Conservation (phyloP, 345 rosid species). For the Lagerstroemia speciosa region DNA sequence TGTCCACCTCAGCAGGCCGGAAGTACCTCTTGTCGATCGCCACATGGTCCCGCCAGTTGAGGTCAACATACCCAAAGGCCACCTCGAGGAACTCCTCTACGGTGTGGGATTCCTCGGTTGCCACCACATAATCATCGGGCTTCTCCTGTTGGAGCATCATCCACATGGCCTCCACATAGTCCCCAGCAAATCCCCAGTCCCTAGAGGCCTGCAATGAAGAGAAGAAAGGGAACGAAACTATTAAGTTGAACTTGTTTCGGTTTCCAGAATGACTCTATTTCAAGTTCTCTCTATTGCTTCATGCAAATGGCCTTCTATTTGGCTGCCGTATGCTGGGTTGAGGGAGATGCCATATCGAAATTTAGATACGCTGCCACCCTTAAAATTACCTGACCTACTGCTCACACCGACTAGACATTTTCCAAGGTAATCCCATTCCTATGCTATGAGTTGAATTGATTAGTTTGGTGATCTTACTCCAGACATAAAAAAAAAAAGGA, state of each 20-base stretch:
- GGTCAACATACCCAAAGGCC: slow-evolving; percentile 54
- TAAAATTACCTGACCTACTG: too few species aligned
- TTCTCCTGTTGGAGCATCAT: slow-evolving; percentile 93
- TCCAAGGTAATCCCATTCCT: background rate
- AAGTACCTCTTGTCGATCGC: slow-evolving; percentile 55
- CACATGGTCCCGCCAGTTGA: slow-evolving; percentile 56
- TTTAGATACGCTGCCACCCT: too few species aligned
- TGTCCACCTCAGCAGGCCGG: slow-evolving; percentile 54
- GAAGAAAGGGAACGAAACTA: background rate
- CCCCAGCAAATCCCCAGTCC: slow-evolving; percentile 97
- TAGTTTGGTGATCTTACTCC: background rate
- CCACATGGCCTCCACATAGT: slow-evolving; percentile 99
- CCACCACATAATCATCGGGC: slow-evolving; percentile 90
- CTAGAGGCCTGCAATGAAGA: slow-evolving; percentile 43
- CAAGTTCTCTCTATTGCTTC: background rate
- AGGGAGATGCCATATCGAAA: background rate
- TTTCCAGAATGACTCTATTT: background rate
- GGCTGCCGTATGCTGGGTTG: background rate
- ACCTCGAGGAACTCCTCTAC: slow-evolving; percentile 85
- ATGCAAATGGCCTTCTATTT: background rate
- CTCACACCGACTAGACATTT: background rate
- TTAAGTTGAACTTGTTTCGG: background rate
- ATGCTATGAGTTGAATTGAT: background rate
- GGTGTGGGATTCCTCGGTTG: slow-evolving; percentile 85
- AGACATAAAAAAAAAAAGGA: background rate